A percentile compares a stretch with the other conserved stretches of the same genome.
These are phyloP conservation scores for Angomonas deanei DNA, from an alignment of 208 protist species.

Conservation along the genomic window DNA sequence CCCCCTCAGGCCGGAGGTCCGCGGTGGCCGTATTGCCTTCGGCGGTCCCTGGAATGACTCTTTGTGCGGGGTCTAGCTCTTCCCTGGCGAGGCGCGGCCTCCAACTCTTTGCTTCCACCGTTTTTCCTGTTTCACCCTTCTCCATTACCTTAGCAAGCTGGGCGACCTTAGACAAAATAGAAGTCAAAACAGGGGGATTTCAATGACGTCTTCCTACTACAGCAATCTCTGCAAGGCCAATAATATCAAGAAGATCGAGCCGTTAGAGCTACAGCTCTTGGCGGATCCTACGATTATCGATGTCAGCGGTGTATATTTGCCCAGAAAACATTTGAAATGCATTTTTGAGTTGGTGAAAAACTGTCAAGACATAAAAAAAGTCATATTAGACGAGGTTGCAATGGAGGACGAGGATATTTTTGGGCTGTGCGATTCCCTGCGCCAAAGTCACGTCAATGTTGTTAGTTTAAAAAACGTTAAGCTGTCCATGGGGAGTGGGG, in stretches of 20 bases:
- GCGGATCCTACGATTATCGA: conserved; percentile 20
- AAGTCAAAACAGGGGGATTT: too few relatives aligned
- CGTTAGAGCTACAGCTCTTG: not conserved
- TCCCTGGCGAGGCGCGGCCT: too few relatives aligned
- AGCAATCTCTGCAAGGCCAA: not conserved
- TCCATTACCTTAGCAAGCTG: too few relatives aligned
- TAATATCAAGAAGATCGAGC: not conserved
- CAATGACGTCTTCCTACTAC: not conserved
- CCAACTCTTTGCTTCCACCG: too few relatives aligned
- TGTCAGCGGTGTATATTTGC: conserved; percentile 42
- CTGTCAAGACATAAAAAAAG: conserved; percentile 38
- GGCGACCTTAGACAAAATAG: too few relatives aligned
- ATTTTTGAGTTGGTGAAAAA: conserved; percentile 30
- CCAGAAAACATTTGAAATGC: conserved; percentile 29
- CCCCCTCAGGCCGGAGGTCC: too few relatives aligned
- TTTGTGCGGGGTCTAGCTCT: too few relatives aligned
- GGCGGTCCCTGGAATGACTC: too few relatives aligned
- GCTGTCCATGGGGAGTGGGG: conserved; percentile 10
- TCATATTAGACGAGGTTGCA: conserved; percentile 39
- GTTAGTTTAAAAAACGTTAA: conserved; percentile 37
- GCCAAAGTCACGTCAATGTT: conserved; percentile 24
- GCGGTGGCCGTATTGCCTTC: too few relatives aligned
- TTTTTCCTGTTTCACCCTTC: too few relatives aligned
- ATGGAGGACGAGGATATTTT: conserved; percentile 21
- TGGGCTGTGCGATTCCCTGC: conserved; percentile 23